Conservation (phyloP, 176 grass and related monocot genomes). For the Cymbopogon citratus region DNA sequence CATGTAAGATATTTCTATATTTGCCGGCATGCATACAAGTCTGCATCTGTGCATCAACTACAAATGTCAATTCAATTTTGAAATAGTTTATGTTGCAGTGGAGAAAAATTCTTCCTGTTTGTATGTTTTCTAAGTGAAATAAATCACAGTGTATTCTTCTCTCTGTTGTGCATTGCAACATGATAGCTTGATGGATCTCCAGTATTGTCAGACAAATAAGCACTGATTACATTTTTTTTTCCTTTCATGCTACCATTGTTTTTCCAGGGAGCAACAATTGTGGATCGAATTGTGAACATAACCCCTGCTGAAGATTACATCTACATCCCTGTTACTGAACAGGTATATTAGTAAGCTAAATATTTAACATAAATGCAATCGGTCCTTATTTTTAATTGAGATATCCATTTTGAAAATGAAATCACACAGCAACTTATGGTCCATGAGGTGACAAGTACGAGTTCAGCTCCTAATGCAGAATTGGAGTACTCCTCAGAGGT, state of each 20-base stretch:
- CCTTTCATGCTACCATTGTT: not conserved
- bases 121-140: not conserved
- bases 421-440: conserved; percentile 55
- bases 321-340: conserved; percentile 62
- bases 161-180: not conserved
- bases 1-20: not conserved
- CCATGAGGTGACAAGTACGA: conserved; percentile 50
- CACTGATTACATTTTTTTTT: not conserved
- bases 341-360: conserved; percentile 38
- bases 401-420: conserved; percentile 26
- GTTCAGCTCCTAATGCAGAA: conserved; percentile 34
- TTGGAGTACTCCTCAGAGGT: conserved; percentile 52
- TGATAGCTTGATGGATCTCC: not conserved
- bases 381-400: conserved; percentile 6
- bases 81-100: not conserved
- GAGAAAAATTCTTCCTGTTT: not conserved
- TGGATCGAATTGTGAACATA: conserved; percentile 82
- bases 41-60: not conserved
- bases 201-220: not conserved
- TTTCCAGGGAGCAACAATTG: conserved; percentile 89
- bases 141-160: not conserved
- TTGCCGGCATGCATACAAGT: not conserved
- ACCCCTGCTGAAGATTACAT: conserved; percentile 84
- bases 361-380: conserved; percentile 20
- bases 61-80: not conserved